Percentiles rank a stretch among this genome's conserved stretches.
phyloP scores from a whole-genome alignment of 2,329 filamentous ascomycete species.

The Alternaria ventricosa region DNA sequence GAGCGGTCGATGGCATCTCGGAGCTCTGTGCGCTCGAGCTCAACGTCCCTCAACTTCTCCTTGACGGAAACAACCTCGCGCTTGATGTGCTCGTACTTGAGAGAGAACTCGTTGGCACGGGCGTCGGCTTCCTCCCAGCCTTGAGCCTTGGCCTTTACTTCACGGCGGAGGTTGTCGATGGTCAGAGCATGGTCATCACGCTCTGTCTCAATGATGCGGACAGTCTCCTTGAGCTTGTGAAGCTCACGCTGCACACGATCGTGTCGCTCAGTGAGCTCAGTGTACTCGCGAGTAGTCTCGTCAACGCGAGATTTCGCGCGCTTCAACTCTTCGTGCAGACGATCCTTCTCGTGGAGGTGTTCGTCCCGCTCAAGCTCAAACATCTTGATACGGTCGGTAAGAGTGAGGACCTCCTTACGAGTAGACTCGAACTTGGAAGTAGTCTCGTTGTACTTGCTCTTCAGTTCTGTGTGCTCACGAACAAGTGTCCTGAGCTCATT shows the following conservation, averaged over 20 bases:
- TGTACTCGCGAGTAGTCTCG: conserved; percentile 27
- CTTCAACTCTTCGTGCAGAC: conserved; percentile 33
- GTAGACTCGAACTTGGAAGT: conserved; percentile 27
- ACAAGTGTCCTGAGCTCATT: conserved; percentile 26
- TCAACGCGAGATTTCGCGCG: conserved; percentile 24
- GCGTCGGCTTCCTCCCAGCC: conserved; percentile 31
- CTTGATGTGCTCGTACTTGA: conserved; percentile 35
- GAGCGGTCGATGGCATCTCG: conserved; percentile 20
- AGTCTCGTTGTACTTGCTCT: conserved; percentile 29
- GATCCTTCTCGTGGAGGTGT: conserved; percentile 32
- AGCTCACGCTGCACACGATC: conserved; percentile 30
- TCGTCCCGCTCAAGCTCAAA: conserved; percentile 33
- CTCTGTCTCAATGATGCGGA: conserved; percentile 26
- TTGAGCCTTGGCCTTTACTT: conserved; percentile 24
- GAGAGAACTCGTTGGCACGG: conserved; percentile 23
- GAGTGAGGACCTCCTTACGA: conserved; percentile 28
- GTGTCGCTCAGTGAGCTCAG: conserved; percentile 30
- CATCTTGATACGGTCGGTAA: conserved; percentile 29
- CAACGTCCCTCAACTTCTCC: conserved; percentile 28
- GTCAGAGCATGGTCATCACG: conserved; percentile 28
- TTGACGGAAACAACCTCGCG: conserved; percentile 31
- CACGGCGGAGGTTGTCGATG: conserved; percentile 30
- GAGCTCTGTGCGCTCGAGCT: conserved; percentile 27
- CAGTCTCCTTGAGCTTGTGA: conserved; percentile 29
- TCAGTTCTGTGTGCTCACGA: conserved; percentile 32